Evolutionary conservation across 73 alveolate genomes (phyloP).

Genomic region (Paramecium biaurelia): DNA sequence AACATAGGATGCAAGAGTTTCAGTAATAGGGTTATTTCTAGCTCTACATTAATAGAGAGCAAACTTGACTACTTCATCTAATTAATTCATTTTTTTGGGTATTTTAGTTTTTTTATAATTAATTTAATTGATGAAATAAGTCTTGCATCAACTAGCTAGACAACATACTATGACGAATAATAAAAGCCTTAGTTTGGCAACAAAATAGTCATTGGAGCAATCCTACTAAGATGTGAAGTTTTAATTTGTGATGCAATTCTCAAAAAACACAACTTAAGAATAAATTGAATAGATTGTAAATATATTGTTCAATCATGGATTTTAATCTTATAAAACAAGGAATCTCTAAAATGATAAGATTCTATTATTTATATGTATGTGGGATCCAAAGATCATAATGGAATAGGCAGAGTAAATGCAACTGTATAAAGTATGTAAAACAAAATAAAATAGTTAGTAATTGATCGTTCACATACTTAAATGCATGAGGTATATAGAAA

Average conservation of each 20-base stretch:
- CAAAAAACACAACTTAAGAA: slow-evolving; percentile 7
- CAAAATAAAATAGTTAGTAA: not conserved
- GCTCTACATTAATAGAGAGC: slow-evolving; percentile 89
- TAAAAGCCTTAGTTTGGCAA: not conserved
- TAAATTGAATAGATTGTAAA: not conserved
- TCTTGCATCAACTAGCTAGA: not conserved
- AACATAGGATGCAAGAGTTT: slow-evolving; percentile 92
- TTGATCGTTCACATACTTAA: not conserved
- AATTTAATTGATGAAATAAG: slow-evolving; percentile 17
- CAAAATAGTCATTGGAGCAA: not conserved
- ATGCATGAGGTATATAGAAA: not conserved
- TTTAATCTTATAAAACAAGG: not conserved
- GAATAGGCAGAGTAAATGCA: not conserved
- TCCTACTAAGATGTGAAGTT: not conserved
- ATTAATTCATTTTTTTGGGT: slow-evolving; percentile 75
- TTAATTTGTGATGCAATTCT: not conserved
- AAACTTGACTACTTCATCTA: slow-evolving; percentile 85
- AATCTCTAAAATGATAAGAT: not conserved
- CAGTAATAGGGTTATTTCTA: slow-evolving; percentile 89
- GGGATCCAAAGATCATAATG: not conserved
- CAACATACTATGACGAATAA: not conserved
- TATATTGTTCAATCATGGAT: not conserved
- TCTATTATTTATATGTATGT: not conserved
- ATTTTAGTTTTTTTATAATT: slow-evolving; percentile 23
- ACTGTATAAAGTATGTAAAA: not conserved